These are phyloP conservation scores for Mucor piriformis DNA, from an alignment of 371 early-diverging fungal species.

Conservation along the genomic window DNA sequence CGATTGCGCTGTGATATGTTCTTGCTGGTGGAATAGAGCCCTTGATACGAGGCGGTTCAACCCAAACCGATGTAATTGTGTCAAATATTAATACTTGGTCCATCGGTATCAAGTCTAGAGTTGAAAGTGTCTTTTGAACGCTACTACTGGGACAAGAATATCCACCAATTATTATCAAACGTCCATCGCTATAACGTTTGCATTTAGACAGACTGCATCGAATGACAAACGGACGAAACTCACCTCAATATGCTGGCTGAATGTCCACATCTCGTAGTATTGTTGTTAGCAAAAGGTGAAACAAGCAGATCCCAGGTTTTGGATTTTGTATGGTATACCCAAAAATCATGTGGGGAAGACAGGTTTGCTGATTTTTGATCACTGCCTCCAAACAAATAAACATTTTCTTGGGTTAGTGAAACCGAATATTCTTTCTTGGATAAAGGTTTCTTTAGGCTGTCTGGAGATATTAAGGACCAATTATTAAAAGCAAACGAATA, in stretches of 20 bases:
- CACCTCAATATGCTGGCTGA: constrained; percentile 16
- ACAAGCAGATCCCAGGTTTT: background rate
- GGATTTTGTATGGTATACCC: background rate
- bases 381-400: constrained; percentile 16
- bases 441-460: too few species aligned
- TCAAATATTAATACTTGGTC: constrained; percentile 2
- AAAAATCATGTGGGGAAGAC: constrained; percentile 15
- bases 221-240: background rate
- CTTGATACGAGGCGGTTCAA: background rate
- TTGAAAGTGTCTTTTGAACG: background rate
- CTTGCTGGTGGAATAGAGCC: constrained; percentile 6
- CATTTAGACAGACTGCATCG: background rate
- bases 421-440: constrained; percentile 8
- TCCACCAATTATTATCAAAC: constrained; percentile 15
- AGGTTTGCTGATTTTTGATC: too few species aligned
- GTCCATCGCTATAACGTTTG: constrained; percentile 3
- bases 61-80: constrained; percentile 1
- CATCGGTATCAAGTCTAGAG: constrained; percentile 3
- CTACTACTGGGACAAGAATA: background rate
- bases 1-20: constrained; percentile 13
- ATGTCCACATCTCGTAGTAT: constrained; percentile 11
- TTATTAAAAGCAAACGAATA: too few species aligned
- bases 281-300: background rate
- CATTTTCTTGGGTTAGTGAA: background rate
- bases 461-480: too few species aligned